These are phyloP conservation scores for Punica granatum DNA, from an alignment of 345 rosid species.

Conservation along the genomic window DNA sequence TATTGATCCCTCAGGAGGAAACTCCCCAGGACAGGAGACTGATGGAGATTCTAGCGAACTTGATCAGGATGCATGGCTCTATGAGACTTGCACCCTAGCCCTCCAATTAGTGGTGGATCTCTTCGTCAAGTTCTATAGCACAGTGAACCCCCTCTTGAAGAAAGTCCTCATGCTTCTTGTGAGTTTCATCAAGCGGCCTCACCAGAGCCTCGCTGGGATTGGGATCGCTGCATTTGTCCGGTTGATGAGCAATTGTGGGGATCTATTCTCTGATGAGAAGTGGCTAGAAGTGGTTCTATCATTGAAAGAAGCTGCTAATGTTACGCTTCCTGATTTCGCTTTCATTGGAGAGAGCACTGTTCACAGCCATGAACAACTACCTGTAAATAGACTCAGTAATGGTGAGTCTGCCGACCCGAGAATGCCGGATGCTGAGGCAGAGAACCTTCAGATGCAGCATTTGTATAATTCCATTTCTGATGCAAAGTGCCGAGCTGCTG, in stretches of 20 bases:
- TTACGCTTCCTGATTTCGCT: conserved; percentile 84
- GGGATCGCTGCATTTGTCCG: conserved; percentile 98
- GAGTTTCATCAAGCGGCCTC: conserved; percentile 92
- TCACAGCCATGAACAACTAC: conserved; percentile 22
- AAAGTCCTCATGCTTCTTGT: conserved; percentile 80
- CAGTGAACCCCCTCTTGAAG: conserved; percentile 85
- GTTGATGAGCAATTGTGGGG: conserved; percentile 90
- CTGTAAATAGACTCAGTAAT: conserved; percentile 25
- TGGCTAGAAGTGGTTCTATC: conserved; percentile 90
- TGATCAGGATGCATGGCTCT: conserved; percentile 98
- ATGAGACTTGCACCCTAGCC: conserved; percentile 99
- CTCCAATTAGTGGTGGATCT: conserved; percentile 97
- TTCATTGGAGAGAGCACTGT: conserved; percentile 37
- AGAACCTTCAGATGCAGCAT: conserved; percentile 35
- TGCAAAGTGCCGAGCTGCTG: conserved; percentile 96
- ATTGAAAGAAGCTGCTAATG: conserved; percentile 74
- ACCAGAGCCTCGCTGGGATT: conserved; percentile 98
- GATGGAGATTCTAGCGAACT: conserved; percentile 57
- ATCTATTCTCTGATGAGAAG: conserved; percentile 82
- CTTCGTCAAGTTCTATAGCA: conserved; percentile 83
- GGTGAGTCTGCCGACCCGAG: conserved; percentile 42
- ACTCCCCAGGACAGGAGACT: conserved; percentile 48
- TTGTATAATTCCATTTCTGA: conserved; percentile 61
- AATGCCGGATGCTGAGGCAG: conserved; percentile 34
- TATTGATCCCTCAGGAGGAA: conserved; percentile 89